Conservation (phyloP, 176 grass and related monocot genomes). For the Secale cereale region DNA sequence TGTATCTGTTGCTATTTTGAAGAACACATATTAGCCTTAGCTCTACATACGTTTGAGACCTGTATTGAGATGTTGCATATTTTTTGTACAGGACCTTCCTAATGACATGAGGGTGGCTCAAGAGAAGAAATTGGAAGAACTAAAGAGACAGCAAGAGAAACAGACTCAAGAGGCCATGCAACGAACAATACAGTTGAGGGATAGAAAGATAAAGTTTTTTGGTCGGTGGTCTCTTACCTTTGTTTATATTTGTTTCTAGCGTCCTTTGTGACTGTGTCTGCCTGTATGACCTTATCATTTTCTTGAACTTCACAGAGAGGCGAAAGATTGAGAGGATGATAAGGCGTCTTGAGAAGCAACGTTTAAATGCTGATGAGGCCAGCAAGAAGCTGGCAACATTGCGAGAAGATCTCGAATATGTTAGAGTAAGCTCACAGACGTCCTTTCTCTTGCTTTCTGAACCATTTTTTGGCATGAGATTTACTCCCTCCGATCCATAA, state of each 20-base stretch:
- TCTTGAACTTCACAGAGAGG: conserved; percentile 68
- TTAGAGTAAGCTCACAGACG: conserved; percentile 57
- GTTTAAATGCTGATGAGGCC: conserved; percentile 63
- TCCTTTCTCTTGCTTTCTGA: conserved; percentile 9
- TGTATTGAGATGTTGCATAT: conserved; percentile 22
- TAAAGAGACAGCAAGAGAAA: conserved; percentile 86
- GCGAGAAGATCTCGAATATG: conserved; percentile 92
- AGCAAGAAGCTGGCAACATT: conserved; percentile 64
- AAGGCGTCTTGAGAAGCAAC: conserved; percentile 90
- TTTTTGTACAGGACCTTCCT: conserved; percentile 68
- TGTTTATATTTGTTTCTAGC: neutral
- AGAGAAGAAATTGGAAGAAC: conserved; percentile 91
- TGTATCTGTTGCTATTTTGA: neutral
- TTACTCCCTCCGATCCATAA: too few species aligned
- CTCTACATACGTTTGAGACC: neutral
- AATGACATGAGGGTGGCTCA: conserved; percentile 77
- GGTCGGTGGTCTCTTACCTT: conserved; percentile 32
- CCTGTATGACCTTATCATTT: conserved; percentile 12
- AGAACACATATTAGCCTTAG: neutral
- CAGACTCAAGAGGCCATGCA: conserved; percentile 70
- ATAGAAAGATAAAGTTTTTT: conserved; percentile 95
- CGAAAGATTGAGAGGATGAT: conserved; percentile 96
- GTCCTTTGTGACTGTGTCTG: neutral
- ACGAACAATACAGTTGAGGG: conserved; percentile 73
- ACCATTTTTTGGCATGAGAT: conserved; percentile 9